Evolutionary conservation across 169 alveolate genomes (phyloP), one percentile per base, ranked within the genome.

Genomic region (Eimeria necatrix): DNA sequence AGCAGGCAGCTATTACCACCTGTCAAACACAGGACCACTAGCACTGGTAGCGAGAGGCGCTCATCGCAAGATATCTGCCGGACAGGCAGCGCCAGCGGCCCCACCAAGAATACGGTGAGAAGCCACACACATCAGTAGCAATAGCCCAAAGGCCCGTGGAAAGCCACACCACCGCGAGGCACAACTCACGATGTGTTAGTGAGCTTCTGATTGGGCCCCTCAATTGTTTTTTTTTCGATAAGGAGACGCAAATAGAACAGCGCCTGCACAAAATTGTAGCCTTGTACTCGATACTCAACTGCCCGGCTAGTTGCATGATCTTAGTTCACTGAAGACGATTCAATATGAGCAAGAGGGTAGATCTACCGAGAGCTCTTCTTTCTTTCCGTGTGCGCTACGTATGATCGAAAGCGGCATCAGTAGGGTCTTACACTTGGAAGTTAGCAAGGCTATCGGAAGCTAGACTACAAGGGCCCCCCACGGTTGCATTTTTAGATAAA

Each of bases 101-200:
- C 78, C 91, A 83, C 24, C n/a, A 83, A 59, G 48, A 32, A 18
- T 74, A 59, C 91, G 32, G n/a, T 83, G 78, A 83, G 91, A 32
- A 83, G 91, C 46, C 56, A 83, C 53, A 83, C 91, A 18, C 64
- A 83, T 32, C 91, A 83, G 91, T 83, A 83, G 91, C 26, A 52
- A 12, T 74, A 59, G 7, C n/a, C 4, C 68, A 8, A 52, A 14
- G 46, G 60, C 76, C 78, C 12, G 76, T 48, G 24, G 56, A 73
- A 24, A 26, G 78, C 73, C 16, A 18, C 7, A 52, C 8, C 46
- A 53, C 78, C 56, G 78, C 12, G 59, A 83, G 91, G n/a, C 24
- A 56, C 76, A 46, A 56, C 32, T 4, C 12, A 51, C 49, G 18
- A 52, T 2, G 32, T 73, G 22, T 26, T 52, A 7, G 20, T 83